These are phyloP conservation scores for Lagerstroemia speciosa DNA, from an alignment of 345 rosid genomes.

Conservation along the genomic window DNA sequence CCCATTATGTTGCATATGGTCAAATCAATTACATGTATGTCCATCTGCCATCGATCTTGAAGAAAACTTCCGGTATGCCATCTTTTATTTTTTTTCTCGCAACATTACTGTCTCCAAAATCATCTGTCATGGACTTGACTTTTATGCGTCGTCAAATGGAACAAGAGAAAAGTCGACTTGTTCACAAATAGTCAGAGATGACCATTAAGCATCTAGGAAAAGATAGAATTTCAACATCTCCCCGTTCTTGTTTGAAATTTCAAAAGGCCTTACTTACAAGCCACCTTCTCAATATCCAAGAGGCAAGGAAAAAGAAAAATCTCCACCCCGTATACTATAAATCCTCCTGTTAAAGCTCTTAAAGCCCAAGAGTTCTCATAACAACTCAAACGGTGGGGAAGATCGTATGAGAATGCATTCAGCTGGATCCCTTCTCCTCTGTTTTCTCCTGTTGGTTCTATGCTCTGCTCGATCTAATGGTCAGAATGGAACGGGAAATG, in stretches of 20 bases:
- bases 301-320: too few species aligned
- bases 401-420: background rate
- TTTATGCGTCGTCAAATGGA: background rate
- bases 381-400: background rate
- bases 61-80: too few species aligned
- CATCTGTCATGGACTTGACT: background rate
- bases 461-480: background rate
- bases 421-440: background rate
- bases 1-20: too few species aligned
- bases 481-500: constrained; percentile 6
- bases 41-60: too few species aligned
- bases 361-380: background rate
- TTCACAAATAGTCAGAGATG: background rate
- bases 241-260: background rate
- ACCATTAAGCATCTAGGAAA: background rate
- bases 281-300: background rate
- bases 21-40: too few species aligned
- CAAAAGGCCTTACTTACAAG: too few species aligned
- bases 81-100: too few species aligned
- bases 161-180: background rate
- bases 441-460: background rate
- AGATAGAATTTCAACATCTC: background rate
- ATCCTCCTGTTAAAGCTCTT: background rate
- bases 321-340: too few species aligned
- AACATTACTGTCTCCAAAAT: too few species aligned